These are phyloP conservation scores for Beta corolliflora DNA, from an alignment of 179 eudicot species.

Conservation along the genomic window DNA sequence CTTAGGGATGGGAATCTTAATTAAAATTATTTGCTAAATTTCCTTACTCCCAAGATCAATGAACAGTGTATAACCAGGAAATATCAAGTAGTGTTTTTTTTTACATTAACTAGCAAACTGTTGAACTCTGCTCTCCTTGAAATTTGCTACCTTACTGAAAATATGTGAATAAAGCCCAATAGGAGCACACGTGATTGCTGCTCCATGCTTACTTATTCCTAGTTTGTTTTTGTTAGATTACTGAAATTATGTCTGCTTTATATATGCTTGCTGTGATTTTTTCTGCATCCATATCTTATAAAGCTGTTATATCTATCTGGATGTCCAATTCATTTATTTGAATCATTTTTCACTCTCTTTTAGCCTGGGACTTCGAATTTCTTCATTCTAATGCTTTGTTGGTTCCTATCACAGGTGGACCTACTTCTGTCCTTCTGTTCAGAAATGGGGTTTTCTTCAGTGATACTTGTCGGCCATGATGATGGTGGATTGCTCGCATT, in stretches of 20 bases:
- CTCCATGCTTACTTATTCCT: background rate
- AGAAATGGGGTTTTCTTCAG: slow-evolving; percentile 88
- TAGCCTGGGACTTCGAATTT: no score
- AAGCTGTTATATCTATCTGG: background rate
- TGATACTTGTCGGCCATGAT: slow-evolving; percentile 93
- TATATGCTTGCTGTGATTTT: background rate
- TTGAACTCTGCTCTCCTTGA: background rate
- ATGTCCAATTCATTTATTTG: background rate
- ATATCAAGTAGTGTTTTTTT: no score
- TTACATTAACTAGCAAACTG: background rate
- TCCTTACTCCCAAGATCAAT: no score
- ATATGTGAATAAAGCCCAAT: background rate
- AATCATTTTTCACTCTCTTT: background rate
- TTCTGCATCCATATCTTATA: background rate
- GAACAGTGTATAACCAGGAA: no score
- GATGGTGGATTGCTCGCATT: slow-evolving; percentile 95
- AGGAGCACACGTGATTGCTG: background rate
- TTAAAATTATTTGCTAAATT: no score
- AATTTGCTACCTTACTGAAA: background rate
- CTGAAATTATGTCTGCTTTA: no score
- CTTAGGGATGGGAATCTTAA: no score
- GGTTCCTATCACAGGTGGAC: slow-evolving; percentile 65
- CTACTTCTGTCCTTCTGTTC: slow-evolving; percentile 82
- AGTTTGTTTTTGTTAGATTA: background rate
- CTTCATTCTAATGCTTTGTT: background rate